These are phyloP conservation scores for Planoprotostelium fungivorum DNA, from an alignment of 78 protist genomes.

Conservation along the genomic window DNA sequence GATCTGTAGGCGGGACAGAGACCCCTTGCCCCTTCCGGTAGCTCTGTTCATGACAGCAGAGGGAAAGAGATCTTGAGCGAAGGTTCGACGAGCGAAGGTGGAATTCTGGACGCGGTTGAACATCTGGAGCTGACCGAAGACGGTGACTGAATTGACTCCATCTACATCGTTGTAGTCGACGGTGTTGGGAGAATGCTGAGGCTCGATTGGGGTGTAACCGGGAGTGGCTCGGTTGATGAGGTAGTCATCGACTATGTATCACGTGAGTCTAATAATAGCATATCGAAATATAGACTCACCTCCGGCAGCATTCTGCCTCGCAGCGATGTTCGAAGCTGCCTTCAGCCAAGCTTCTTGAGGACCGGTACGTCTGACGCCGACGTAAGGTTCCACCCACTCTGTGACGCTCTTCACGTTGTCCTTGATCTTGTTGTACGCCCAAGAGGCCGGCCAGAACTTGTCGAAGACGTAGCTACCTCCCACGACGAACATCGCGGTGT, in stretches of 20 bases:
- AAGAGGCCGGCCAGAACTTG: neutral
- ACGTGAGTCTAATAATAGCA: too few species aligned
- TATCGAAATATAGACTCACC: too few species aligned
- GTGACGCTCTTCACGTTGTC: neutral
- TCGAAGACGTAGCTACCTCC: neutral
- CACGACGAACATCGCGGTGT: neutral
- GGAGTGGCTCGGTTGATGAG: neutral
- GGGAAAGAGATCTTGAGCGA: neutral
- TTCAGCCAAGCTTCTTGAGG: neutral
- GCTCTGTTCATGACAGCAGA: neutral
- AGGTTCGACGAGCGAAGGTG: neutral
- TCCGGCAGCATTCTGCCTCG: neutral
- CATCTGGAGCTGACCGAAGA: neutral
- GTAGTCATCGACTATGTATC: too few species aligned
- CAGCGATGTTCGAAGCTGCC: neutral
- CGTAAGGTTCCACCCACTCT: neutral
- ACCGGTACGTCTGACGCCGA: neutral
- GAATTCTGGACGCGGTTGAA: neutral
- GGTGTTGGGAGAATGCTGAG: neutral
- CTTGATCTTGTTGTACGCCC: neutral
- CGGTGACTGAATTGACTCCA: neutral
- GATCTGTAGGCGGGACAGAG: neutral
- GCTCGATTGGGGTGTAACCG: neutral
- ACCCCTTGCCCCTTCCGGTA: neutral
- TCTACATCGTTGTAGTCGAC: neutral